A percentile compares a stretch with the other conserved stretches of the same genome.
Evolutionary conservation across 148 eudicot species (phyloP).

Genomic region (Camellia lanceoleosa): DNA sequence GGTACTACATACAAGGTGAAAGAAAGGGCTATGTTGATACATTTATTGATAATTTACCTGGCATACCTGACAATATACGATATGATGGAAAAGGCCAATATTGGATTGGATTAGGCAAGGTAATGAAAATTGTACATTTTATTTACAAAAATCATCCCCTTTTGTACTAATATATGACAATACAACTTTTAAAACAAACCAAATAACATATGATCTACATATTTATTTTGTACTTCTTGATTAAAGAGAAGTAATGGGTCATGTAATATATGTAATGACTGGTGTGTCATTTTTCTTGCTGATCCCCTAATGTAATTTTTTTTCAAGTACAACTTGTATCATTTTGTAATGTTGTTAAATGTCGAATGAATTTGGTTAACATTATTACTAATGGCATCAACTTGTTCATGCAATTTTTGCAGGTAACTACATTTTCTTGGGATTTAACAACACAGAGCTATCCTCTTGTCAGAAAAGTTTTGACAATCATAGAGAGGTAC

Average conservation of each 20-base stretch:
- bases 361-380: not conserved
- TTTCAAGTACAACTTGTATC: too few relatives aligned
- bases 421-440: slow-evolving; percentile 30
- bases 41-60: slow-evolving; percentile 52
- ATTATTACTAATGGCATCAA: too few relatives aligned
- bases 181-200: too few relatives aligned
- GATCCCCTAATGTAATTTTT: too few relatives aligned
- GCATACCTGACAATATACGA: slow-evolving; percentile 62
- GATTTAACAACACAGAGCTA: slow-evolving; percentile 17
- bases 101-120: slow-evolving; percentile 62
- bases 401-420: not conserved
- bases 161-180: too few relatives aligned
- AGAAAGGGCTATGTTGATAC: slow-evolving; percentile 36
- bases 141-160: not conserved
- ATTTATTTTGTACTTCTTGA: too few relatives aligned
- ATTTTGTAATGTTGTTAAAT: too few relatives aligned
- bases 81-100: slow-evolving; percentile 58
- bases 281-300: too few relatives aligned
- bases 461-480: slow-evolving; percentile 37
- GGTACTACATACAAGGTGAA: slow-evolving; percentile 43
- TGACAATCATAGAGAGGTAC: slow-evolving; percentile 34
- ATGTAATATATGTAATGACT: too few relatives aligned
- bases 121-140: slow-evolving; percentile 10
- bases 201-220: too few relatives aligned
- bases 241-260: too few relatives aligned